These are phyloP conservation scores for Termitomyces sp. DNA, from an alignment of 768 basidiomycete genomes.

Conservation along the genomic window DNA sequence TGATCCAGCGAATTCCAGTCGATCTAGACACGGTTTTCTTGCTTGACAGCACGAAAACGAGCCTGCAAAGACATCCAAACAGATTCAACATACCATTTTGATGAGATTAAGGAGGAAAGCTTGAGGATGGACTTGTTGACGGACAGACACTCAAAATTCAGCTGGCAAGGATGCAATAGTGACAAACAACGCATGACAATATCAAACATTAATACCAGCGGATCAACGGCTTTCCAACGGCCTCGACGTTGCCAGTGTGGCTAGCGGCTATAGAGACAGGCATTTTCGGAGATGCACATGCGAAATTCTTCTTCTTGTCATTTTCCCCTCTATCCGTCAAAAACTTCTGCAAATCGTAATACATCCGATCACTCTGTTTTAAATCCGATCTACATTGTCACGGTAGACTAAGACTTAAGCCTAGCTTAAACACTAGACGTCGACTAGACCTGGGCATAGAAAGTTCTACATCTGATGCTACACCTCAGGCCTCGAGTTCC, in stretches of 20 bases:
- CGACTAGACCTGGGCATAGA: no score
- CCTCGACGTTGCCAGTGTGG: no score
- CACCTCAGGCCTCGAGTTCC: no score
- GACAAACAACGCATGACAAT: conserved; percentile 7
- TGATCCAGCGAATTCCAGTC: conserved; percentile 40
- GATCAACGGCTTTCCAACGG: no score
- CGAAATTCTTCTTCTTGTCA: background rate
- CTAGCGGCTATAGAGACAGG: no score
- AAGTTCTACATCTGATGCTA: background rate
- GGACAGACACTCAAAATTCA: conserved; percentile 13
- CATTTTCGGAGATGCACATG: background rate
- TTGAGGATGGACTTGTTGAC: conserved; percentile 29
- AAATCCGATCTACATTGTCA: no score
- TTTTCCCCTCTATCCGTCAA: no score
- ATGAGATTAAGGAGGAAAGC: conserved; percentile 19
- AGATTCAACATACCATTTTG: conserved; percentile 33
- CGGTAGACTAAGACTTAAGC: no score
- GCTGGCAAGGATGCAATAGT: background rate
- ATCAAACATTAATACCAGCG: background rate
- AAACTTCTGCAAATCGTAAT: no score
- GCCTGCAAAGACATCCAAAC: background rate
- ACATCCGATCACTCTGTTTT: no score
- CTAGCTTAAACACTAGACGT: no score
- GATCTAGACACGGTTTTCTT: conserved; percentile 1
- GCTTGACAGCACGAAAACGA: background rate